Evolutionary conservation across 352 stramenopile genomes (phyloP).

Genomic region (Pythium oligandrum): DNA sequence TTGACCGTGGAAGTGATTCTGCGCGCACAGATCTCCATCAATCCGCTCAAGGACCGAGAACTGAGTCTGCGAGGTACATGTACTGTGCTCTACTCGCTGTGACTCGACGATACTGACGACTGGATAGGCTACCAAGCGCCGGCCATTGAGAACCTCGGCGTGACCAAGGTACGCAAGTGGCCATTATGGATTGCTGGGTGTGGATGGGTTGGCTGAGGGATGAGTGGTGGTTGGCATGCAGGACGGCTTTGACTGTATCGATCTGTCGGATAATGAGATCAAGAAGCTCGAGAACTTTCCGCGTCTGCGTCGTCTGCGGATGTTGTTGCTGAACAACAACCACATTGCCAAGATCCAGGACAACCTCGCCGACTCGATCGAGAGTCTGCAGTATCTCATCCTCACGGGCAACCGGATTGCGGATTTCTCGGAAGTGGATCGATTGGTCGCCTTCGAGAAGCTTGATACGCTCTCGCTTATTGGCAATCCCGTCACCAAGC

Average conservation of each 20-base stretch:
- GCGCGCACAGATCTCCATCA: constrained; percentile 86
- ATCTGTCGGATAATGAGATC: constrained; percentile 94
- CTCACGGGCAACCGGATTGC: constrained; percentile 88
- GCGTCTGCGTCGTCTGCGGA: constrained; percentile 80
- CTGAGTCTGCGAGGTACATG: constrained; percentile 86
- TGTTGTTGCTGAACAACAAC: constrained; percentile 92
- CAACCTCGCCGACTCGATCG: constrained; percentile 66
- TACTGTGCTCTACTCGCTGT: neutral
- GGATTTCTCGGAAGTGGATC: constrained; percentile 80
- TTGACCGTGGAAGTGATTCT: constrained; percentile 87
- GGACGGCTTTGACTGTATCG: constrained; percentile 93
- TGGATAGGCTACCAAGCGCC: constrained; percentile 85
- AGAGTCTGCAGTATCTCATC: constrained; percentile 86
- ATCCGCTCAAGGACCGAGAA: constrained; percentile 90
- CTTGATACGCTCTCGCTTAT: constrained; percentile 81
- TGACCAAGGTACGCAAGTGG: constrained; percentile 64
- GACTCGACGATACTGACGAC: constrained; percentile 20
- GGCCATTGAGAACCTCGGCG: constrained; percentile 91
- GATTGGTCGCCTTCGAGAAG: constrained; percentile 70
- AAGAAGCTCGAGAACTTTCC: constrained; percentile 95
- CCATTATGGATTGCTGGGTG: neutral
- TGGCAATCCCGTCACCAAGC: constrained; percentile 88
- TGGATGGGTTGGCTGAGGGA: neutral
- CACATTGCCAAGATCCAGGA: constrained; percentile 85
- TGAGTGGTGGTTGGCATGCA: constrained; percentile 15